phyloP scores from a whole-genome alignment of 2,329 filamentous ascomycete species.

The Coniochaeta ligniaria region DNA sequence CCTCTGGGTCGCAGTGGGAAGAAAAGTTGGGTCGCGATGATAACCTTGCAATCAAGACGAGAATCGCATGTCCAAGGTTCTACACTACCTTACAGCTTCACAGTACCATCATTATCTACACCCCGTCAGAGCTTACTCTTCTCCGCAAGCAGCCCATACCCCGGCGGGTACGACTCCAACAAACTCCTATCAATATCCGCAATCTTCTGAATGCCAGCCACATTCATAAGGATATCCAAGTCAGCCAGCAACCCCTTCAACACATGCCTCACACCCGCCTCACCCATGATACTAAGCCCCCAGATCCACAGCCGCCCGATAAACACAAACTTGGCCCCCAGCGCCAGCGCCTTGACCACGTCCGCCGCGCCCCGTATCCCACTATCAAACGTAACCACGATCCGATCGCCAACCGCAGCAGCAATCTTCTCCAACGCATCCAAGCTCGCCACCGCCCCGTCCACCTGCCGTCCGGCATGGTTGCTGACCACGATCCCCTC shows the following conservation, averaged over 20 bases:
- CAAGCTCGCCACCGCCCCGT: conserved; percentile 51
- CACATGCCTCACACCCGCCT: conserved; percentile 53
- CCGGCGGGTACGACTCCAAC: conserved; percentile 33
- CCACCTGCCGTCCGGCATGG: conserved; percentile 51
- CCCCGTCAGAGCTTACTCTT: conserved; percentile 9
- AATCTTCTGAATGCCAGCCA: conserved; percentile 46
- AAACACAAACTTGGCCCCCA: conserved; percentile 57
- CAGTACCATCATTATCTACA: neutral
- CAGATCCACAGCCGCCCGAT: conserved; percentile 54
- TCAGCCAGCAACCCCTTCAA: conserved; percentile 55
- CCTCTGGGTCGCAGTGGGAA: no score
- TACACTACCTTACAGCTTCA: no score
- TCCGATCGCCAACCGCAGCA: conserved; percentile 28
- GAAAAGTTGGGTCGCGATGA: no score
- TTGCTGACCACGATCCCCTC: conserved; percentile 58
- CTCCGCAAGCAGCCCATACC: conserved; percentile 6
- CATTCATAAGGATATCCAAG: conserved; percentile 55
- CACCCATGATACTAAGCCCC: conserved; percentile 52
- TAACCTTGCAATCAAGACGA: no score
- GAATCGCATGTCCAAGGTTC: no score
- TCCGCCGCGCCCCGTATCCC: conserved; percentile 50
- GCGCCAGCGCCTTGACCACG: conserved; percentile 52
- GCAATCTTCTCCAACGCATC: conserved; percentile 52
- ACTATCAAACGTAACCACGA: conserved; percentile 50
- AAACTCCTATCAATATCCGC: conserved; percentile 39